phyloP scores from a whole-genome alignment of 2,329 filamentous ascomycete genomes.

The Arthrobotrys megalospora region DNA sequence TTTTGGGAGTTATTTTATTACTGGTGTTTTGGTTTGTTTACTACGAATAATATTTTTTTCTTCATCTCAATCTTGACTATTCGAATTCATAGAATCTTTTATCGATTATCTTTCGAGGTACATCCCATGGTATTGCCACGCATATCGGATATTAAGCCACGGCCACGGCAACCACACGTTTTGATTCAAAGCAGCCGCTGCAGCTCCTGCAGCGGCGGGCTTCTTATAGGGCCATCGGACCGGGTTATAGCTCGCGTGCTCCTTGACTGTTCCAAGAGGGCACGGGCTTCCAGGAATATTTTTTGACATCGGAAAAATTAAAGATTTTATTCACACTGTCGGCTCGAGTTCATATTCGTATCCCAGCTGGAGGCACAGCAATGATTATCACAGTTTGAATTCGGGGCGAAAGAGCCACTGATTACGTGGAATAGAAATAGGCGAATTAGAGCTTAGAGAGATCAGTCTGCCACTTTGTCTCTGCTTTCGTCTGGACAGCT shows the following conservation, averaged over 20 bases:
- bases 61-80: constrained; percentile 5
- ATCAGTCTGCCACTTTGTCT: too few species aligned
- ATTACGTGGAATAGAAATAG: too few species aligned
- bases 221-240: not conserved
- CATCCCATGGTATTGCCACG: constrained; percentile 19
- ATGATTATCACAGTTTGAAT: too few species aligned
- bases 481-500: too few species aligned
- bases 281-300: too few species aligned
- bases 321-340: too few species aligned
- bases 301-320: too few species aligned
- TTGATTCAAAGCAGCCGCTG: too few species aligned
- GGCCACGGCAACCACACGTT: not conserved
- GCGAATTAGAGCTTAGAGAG: too few species aligned
- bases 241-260: constrained; percentile 2
- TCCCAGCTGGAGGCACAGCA: too few species aligned
- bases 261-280: not conserved
- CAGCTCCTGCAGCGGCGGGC: not conserved
- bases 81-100: not conserved
- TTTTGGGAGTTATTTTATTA: constrained; percentile 20
- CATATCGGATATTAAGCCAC: constrained; percentile 5
- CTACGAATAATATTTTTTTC: constrained; percentile 16
- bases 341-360: too few species aligned
- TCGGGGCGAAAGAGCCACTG: too few species aligned
- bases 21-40: constrained; percentile 22
- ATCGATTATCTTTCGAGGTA: constrained; percentile 17